Percentiles rank a stretch among this genome's conserved stretches.
Evolutionary conservation across 1,139 yeast genomes (phyloP).

Genomic region (Candida sanyaensis): DNA sequence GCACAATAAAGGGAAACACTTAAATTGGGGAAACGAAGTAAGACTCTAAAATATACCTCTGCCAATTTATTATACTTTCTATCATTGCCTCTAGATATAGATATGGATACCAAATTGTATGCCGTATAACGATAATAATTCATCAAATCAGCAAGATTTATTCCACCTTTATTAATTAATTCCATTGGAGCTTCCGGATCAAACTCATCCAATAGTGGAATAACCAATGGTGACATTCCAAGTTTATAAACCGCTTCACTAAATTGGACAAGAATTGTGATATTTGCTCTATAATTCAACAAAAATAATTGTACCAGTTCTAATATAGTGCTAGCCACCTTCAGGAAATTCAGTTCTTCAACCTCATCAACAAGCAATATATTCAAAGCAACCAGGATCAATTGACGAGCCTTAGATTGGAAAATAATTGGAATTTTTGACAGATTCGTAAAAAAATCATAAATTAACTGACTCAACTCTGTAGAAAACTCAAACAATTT

Average conservation of each 20-base stretch:
- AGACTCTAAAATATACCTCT: slow-evolving; percentile 26
- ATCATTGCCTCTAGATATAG: slow-evolving; percentile 7
- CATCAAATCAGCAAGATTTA: slow-evolving; percentile 23
- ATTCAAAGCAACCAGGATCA: slow-evolving; percentile 14
- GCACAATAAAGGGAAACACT: slow-evolving; percentile 11
- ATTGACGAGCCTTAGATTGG: slow-evolving; percentile 3
- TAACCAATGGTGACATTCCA: slow-evolving; percentile 24
- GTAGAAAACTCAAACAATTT: slow-evolving; percentile 3
- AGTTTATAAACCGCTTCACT: slow-evolving; percentile 23
- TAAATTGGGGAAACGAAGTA: slow-evolving; percentile 29
- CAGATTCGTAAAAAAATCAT: slow-evolving; percentile 2
- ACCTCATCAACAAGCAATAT: slow-evolving; percentile 19
- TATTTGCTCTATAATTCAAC: slow-evolving; percentile 2
- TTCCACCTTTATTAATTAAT: slow-evolving; percentile 16
- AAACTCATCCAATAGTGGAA: slow-evolving; percentile 17
- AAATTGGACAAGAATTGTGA: slow-evolving; percentile 22
- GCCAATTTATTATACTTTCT: slow-evolving; percentile 21
- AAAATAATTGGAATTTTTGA: background rate
- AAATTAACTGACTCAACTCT: slow-evolving; percentile 1
- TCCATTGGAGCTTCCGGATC: slow-evolving; percentile 26
- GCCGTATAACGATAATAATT: slow-evolving; percentile 34
- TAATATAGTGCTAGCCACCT: slow-evolving; percentile 7
- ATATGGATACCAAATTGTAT: slow-evolving; percentile 20
- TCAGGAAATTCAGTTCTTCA: slow-evolving; percentile 13
- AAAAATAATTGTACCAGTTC: slow-evolving; percentile 9